These are phyloP conservation scores for Termitomyces sp. DNA, from an alignment of 768 basidiomycete genomes.

Conservation along the genomic window DNA sequence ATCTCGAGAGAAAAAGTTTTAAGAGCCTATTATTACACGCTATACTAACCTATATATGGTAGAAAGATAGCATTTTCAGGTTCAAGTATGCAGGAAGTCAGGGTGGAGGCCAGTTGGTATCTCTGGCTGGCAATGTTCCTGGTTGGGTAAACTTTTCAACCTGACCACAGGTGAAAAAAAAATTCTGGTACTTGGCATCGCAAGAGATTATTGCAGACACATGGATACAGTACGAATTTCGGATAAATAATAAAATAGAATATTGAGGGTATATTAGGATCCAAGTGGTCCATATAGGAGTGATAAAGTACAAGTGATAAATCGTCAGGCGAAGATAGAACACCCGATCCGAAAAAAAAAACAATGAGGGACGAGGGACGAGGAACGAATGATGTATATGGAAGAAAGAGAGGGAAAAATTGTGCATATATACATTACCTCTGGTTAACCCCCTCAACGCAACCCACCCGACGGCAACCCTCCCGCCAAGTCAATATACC, in stretches of 20 bases:
- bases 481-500: conserved; percentile 69
- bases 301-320: conserved; percentile 7
- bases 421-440: neutral
- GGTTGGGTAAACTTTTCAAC: too few species aligned
- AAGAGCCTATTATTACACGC: too few species aligned
- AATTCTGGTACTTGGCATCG: neutral
- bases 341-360: neutral
- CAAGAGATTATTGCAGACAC: neutral
- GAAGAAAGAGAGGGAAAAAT: neutral
- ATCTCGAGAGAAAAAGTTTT: too few species aligned
- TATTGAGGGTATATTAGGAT: neutral
- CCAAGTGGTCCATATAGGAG: neutral
- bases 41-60: too few species aligned
- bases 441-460: neutral
- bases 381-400: neutral
- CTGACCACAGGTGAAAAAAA: too few species aligned
- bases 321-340: neutral
- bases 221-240: neutral
- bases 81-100: too few species aligned
- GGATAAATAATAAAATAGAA: neutral
- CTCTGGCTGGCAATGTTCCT: neutral
- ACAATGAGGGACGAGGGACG: too few species aligned
- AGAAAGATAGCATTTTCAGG: too few species aligned
- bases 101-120: too few species aligned
- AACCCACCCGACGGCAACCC: conserved; percentile 11